Evolutionary conservation across 108 stramenopile genomes (phyloP), one percentile per base, ranked within the genome.

Genomic region (Nitzschia sp.): DNA sequence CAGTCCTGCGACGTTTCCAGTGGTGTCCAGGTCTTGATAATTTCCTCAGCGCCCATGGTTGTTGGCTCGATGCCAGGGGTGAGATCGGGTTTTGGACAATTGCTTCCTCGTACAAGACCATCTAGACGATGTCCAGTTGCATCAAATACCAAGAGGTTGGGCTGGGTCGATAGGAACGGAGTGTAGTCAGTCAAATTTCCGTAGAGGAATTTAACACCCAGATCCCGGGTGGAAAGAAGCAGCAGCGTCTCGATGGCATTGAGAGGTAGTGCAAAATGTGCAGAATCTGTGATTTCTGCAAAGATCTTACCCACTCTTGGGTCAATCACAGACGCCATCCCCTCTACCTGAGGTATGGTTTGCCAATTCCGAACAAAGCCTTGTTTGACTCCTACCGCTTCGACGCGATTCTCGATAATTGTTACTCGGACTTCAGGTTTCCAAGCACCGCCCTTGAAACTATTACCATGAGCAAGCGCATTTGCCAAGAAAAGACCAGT

Each of bases 61-160:
- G 50, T n/a, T n/a, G 21, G 50, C 22, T 53, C 8, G 19, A 64
- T 28, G 30, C 28, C 36, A 25, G 4, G 15, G 25, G 30, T 41
- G 13, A 9, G 2, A 23, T 53, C 15, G 2, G 47, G 47, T 3
- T 21, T 3, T 17, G 47, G n/a, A 33, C 65, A 66, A 17, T 29
- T 50, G 25, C 29, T 22, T 3, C 65, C 65, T 1, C 67, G 54
- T 11, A 23, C 15, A 26, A 68, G 33, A 15, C 50, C 50, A 0
- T 68, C 38, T 32, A 68, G 23, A 19, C 67, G 67, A 45, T 68
- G 67, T 27, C 67, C 67, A 21, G 67, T 68, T n/a, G 67, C 58
- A 68, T 75, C 74, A 61, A 75, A 68, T 0, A 75, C 21, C 6
- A 75, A 15, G 3, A 75, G 33, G 46, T 75, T 75, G 1, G 57